phyloP scores from a whole-genome alignment of 129 eudicot species.

The Tanacetum coccineum region DNA sequence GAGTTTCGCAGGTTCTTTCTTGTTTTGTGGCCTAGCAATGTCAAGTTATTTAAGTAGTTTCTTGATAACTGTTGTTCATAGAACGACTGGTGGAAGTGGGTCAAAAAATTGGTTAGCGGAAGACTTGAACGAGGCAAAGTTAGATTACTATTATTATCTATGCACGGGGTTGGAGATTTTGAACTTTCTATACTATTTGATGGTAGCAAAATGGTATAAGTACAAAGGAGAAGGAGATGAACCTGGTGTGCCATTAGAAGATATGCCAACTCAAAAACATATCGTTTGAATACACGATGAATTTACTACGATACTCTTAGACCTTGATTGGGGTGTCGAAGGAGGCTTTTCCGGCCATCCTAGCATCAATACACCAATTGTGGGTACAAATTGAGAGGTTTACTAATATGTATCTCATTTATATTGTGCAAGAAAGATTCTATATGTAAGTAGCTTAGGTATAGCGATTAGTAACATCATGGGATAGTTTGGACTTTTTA shows the following conservation, averaged over 20 bases:
- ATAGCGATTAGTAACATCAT: not conserved
- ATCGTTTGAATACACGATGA: slow-evolving; percentile 20
- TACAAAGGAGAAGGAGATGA: slow-evolving; percentile 43
- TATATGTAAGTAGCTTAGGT: not conserved
- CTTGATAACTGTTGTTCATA: slow-evolving; percentile 41
- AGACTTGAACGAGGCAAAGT: slow-evolving; percentile 57
- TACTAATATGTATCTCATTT: not conserved
- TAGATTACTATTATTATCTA: slow-evolving; percentile 49
- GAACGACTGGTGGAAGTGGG: slow-evolving; percentile 26
- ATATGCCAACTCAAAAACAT: slow-evolving; percentile 30
- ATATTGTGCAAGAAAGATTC: not conserved
- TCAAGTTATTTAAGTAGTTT: slow-evolving; percentile 49
- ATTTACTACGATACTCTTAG: too few species aligned
- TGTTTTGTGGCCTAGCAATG: slow-evolving; percentile 39
- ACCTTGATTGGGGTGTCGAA: not conserved
- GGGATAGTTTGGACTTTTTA: not conserved
- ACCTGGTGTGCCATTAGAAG: slow-evolving; percentile 25
- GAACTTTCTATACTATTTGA: slow-evolving; percentile 44
- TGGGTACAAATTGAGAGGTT: not conserved
- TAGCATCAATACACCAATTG: not conserved
- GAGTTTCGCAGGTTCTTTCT: slow-evolving; percentile 44
- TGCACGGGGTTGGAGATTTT: slow-evolving; percentile 34
- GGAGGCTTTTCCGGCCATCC: not conserved
- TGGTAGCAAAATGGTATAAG: slow-evolving; percentile 63
- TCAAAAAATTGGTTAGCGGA: slow-evolving; percentile 54